Evolutionary conservation across 108 stramenopile genomes (phyloP).

Genomic region (Bacterosira constricta): DNA sequence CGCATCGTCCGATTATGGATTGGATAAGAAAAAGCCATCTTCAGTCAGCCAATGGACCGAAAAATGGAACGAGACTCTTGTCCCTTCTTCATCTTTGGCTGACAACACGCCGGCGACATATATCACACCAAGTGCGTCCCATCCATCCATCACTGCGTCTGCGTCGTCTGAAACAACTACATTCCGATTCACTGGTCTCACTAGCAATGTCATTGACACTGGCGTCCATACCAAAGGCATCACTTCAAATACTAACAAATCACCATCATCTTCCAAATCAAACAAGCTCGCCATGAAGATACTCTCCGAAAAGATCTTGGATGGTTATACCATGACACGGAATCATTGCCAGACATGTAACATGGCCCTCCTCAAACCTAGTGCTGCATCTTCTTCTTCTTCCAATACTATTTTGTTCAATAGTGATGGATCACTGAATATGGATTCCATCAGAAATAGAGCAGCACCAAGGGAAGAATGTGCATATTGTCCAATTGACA

Average conservation of each 20-base stretch:
- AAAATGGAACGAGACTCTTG: neutral
- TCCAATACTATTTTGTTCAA: no score
- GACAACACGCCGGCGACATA: neutral
- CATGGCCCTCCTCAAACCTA: constrained; percentile 2
- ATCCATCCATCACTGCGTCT: neutral
- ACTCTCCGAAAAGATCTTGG: constrained; percentile 28
- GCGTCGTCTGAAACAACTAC: neutral
- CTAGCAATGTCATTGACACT: no score
- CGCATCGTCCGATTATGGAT: no score
- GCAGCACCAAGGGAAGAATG: constrained; percentile 8
- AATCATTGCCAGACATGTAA: constrained; percentile 20
- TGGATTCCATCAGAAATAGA: no score
- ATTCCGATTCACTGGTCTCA: no score
- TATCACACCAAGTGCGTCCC: neutral
- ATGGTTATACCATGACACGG: constrained; percentile 29
- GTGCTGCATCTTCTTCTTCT: neutral
- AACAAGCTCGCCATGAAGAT: constrained; percentile 30
- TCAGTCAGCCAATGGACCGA: no score
- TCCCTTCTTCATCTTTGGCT: neutral
- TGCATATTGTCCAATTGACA: constrained; percentile 39
- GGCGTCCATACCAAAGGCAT: no score
- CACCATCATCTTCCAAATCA: neutral
- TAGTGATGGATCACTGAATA: no score
- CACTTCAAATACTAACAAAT: no score
- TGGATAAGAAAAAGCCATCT: no score